phyloP scores from a whole-genome alignment of 768 basidiomycete genomes.

The Termitomyces sp. region DNA sequence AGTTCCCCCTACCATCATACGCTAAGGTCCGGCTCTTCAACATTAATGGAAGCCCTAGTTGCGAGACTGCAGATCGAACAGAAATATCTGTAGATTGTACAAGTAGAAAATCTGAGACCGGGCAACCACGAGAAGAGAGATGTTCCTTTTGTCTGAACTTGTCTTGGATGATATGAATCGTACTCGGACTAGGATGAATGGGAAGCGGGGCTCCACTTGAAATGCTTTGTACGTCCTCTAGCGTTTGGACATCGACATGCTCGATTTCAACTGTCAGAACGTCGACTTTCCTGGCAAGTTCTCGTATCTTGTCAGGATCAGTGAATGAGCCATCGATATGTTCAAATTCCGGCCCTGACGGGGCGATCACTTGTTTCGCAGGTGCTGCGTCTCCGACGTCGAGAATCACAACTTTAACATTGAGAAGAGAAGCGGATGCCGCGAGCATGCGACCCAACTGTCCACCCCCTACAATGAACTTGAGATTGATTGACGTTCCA shows the following conservation, averaged over 20 bases:
- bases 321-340: slow-evolving; percentile 91
- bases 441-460: slow-evolving; percentile 98
- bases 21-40: slow-evolving; percentile 93
- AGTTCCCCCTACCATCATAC: slow-evolving; percentile 96
- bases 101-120: slow-evolving; percentile 53
- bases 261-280: slow-evolving; percentile 95
- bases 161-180: slow-evolving; percentile 86
- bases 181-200: slow-evolving; percentile 77
- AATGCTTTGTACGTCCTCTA: slow-evolving; percentile 51
- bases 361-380: slow-evolving; percentile 82
- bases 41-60: slow-evolving; percentile 87
- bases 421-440: slow-evolving; percentile 81
- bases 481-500: slow-evolving; percentile 9
- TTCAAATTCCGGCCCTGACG: slow-evolving; percentile 36
- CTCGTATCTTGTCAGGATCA: slow-evolving; percentile 69
- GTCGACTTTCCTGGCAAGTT: slow-evolving; percentile 77
- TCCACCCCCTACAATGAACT: slow-evolving; percentile 70
- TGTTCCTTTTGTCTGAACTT: slow-evolving; percentile 73
- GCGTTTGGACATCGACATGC: slow-evolving; percentile 78
- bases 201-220: slow-evolving; percentile 23
- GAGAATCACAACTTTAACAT: slow-evolving; percentile 78
- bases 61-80: slow-evolving; percentile 44
- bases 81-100: slow-evolving; percentile 53
- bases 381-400: slow-evolving; percentile 78
- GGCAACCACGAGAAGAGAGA: slow-evolving; percentile 57